Conservation (phyloP, 208 protist species). For the Leptomonas seymouri region DNA sequence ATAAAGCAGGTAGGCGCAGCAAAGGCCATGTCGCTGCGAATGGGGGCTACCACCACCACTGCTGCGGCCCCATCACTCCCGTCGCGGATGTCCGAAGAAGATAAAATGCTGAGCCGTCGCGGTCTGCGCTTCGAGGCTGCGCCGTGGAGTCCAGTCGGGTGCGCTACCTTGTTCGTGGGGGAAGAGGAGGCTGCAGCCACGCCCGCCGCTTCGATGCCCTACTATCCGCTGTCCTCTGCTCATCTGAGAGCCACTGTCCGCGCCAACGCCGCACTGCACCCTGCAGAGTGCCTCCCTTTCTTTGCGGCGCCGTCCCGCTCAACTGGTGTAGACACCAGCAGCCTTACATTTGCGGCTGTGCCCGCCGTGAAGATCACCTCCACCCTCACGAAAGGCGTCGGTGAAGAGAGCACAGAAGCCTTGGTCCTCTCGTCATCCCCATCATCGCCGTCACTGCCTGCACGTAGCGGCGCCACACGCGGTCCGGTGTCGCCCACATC, state of each 20-base stretch:
- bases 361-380: conserved; percentile 17
- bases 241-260: neutral
- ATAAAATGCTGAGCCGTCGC: conserved; percentile 3
- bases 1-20: too few species aligned
- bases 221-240: neutral
- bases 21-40: neutral
- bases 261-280: neutral
- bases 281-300: neutral
- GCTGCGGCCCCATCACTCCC: neutral
- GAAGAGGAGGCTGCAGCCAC: neutral
- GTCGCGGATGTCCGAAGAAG: neutral
- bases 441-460: neutral
- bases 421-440: neutral
- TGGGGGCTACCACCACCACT: neutral
- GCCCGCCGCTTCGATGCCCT: neutral
- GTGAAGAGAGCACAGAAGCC: neutral
- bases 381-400: neutral
- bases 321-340: neutral
- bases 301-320: neutral
- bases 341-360: neutral
- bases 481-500: neutral
- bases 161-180: neutral
- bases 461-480: neutral
- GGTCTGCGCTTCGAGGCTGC: conserved; percentile 17
- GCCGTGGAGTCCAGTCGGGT: conserved; percentile 2